phyloP scores from a whole-genome alignment of 257 asterid genomes.

The Fraxinus excelsior region DNA sequence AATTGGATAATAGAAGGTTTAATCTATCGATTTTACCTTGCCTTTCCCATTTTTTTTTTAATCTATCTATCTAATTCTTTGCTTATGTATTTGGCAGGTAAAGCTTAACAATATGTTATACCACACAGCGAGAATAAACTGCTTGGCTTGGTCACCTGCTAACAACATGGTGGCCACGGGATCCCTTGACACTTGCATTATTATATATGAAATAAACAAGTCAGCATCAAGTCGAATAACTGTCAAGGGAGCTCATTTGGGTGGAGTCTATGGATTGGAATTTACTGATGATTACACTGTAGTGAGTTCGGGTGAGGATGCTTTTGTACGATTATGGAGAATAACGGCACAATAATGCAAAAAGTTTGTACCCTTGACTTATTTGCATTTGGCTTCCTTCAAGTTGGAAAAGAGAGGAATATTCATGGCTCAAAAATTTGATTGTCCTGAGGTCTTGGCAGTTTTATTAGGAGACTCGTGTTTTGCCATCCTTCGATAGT shows the following conservation, averaged over 20 bases:
- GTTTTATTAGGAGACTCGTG: background rate
- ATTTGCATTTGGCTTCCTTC: background rate
- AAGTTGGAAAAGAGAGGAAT: background rate
- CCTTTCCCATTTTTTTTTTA: background rate
- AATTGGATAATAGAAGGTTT: background rate
- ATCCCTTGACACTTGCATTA: slow-evolving; percentile 84
- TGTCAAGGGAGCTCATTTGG: slow-evolving; percentile 91
- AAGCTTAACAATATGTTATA: slow-evolving; percentile 87
- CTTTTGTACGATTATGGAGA: slow-evolving; percentile 85
- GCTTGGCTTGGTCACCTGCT: slow-evolving; percentile 94
- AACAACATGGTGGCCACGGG: slow-evolving; percentile 85
- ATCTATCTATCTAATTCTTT: background rate
- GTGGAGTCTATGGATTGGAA: slow-evolving; percentile 86
- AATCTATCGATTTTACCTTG: background rate
- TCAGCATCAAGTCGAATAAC: slow-evolving; percentile 75
- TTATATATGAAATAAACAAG: slow-evolving; percentile 74
- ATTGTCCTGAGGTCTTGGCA: background rate
- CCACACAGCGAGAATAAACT: slow-evolving; percentile 91
- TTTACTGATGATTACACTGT: slow-evolving; percentile 59
- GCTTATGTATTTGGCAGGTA: slow-evolving; percentile 45
- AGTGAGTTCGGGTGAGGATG: slow-evolving; percentile 94
- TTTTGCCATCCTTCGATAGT: background rate
- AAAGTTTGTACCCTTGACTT: background rate
- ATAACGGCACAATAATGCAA: slow-evolving; percentile 52
- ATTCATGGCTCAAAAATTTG: background rate